Percentiles rank a stretch among this genome's conserved stretches.
Evolutionary conservation across 768 basidiomycete genomes (phyloP).

Genomic region (Candolleomyces eurysporus): DNA sequence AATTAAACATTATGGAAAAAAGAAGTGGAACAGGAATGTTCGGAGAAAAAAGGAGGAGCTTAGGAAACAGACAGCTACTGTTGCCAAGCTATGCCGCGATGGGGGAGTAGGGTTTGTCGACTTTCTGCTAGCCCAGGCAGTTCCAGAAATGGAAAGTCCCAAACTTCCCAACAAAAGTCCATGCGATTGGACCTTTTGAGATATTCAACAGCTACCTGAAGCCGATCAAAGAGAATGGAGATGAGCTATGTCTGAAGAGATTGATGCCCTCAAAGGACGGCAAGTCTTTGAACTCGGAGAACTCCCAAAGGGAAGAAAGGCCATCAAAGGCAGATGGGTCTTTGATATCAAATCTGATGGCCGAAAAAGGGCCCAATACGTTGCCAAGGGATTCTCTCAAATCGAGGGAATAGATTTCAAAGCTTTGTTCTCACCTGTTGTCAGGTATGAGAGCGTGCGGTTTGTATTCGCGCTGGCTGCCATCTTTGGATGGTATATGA

Average conservation of each 20-base stretch:
- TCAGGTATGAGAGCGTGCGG: slow-evolving; percentile 5
- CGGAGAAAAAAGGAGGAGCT: too few relatives aligned
- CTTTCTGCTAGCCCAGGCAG: slow-evolving; percentile 7
- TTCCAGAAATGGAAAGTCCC: background rate
- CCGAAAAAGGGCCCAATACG: slow-evolving; percentile 11
- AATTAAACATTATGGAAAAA: too few relatives aligned
- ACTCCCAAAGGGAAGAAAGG: slow-evolving; percentile 12
- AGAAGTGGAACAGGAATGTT: too few relatives aligned
- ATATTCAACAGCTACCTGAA: slow-evolving; percentile 1
- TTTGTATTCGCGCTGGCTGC: background rate
- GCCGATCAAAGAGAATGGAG: slow-evolving; percentile 6
- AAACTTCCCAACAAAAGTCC: background rate
- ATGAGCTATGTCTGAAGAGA: slow-evolving; percentile 4
- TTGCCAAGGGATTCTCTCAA: slow-evolving; percentile 17
- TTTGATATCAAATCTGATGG: slow-evolving; percentile 18
- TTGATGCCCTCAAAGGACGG: slow-evolving; percentile 6
- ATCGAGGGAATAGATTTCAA: slow-evolving; percentile 12
- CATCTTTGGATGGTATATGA: slow-evolving; percentile 29
- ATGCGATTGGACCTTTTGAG: slow-evolving; percentile 2
- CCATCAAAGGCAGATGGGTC: slow-evolving; percentile 18
- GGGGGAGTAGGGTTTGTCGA: slow-evolving; percentile 1
- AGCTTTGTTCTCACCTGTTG: slow-evolving; percentile 13
- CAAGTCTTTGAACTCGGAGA: slow-evolving; percentile 4
- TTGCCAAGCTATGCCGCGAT: background rate
- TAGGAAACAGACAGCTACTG: background rate